phyloP scores from a whole-genome alignment of 192 early-diverging fungal species.

The Umbelopsis sp. region DNA sequence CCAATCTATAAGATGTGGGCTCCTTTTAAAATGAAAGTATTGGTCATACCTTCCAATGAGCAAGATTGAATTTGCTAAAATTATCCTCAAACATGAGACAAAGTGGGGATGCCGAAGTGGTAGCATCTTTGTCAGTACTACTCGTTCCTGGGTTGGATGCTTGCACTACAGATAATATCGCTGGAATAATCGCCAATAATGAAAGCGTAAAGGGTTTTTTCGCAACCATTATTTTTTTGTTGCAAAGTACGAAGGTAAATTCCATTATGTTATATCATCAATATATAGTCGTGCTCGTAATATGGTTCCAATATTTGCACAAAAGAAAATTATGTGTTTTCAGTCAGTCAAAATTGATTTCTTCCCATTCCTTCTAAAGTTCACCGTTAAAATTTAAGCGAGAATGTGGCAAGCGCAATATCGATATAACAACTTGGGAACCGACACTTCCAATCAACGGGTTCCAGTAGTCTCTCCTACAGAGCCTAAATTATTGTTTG shows the following conservation, averaged over 20 bases:
- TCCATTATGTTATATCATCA: not conserved
- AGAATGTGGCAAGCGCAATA: constrained; percentile 2
- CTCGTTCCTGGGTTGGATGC: constrained; percentile 1
- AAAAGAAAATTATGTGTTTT: not conserved
- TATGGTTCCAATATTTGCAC: not conserved
- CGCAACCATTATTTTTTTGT: not conserved
- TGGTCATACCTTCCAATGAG: constrained; percentile 30
- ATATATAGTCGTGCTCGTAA: constrained; percentile 8
- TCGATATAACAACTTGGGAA: not conserved
- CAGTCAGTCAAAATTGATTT: not conserved
- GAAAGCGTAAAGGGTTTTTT: not conserved
- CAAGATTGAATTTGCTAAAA: constrained; percentile 29
- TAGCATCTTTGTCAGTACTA: not conserved
- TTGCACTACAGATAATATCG: not conserved
- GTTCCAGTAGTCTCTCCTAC: not conserved
- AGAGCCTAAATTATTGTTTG: too few species aligned
- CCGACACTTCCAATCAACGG: not conserved
- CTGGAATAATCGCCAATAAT: not conserved
- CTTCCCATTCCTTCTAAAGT: constrained; percentile 9
- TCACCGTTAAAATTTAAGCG: constrained; percentile 15
- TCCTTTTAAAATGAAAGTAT: too few species aligned
- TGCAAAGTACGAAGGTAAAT: not conserved
- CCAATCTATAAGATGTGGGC: too few species aligned
- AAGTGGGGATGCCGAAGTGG: not conserved
- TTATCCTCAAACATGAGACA: constrained; percentile 40